Evolutionary conservation across 768 basidiomycete species (phyloP).

Genomic region (Dacryopinax primogenitus): DNA sequence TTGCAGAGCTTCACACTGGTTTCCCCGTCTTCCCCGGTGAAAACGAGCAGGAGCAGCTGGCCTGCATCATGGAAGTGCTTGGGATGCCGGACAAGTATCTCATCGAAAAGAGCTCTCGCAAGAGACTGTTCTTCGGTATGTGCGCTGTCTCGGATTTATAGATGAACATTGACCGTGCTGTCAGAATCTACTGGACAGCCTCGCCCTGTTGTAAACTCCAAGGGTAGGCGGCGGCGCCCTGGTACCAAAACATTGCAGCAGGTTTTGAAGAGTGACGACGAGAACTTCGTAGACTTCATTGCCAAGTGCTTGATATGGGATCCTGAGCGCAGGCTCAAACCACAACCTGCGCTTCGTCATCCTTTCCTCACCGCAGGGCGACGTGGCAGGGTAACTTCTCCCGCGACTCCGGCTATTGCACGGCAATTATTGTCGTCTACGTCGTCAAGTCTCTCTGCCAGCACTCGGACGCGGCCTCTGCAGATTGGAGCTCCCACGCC

Average conservation of each 20-base stretch:
- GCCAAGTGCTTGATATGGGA: slow-evolving; percentile 97
- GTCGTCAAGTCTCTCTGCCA: slow-evolving; percentile 32
- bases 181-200: slow-evolving; percentile 87
- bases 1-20: slow-evolving; percentile 93
- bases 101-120: slow-evolving; percentile 82
- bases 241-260: slow-evolving; percentile 81
- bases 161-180: neutral
- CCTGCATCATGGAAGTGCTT: slow-evolving; percentile 98
- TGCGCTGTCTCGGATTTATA: slow-evolving; percentile 10
- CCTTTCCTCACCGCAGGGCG: slow-evolving; percentile 64
- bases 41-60: slow-evolving; percentile 94
- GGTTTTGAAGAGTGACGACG: slow-evolving; percentile 84
- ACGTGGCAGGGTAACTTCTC: slow-evolving; percentile 32
- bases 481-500: slow-evolving; percentile 77
- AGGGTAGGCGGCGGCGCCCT: slow-evolving; percentile 83
- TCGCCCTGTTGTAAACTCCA: slow-evolving; percentile 87
- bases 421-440: slow-evolving; percentile 46
- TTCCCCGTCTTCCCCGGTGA: slow-evolving; percentile 99
- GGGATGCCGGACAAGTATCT: slow-evolving; percentile 93
- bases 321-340: slow-evolving; percentile 89
- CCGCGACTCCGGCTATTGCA: slow-evolving; percentile 29
- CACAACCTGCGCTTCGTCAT: slow-evolving; percentile 82
- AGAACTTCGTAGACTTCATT: slow-evolving; percentile 93
- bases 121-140: slow-evolving; percentile 92
- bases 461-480: slow-evolving; percentile 35